A percentile compares a stretch with the other conserved stretches of the same genome.
Conservation (phyloP, 306 rosid species). For the Ammopiptanthus mongolicus region DNA sequence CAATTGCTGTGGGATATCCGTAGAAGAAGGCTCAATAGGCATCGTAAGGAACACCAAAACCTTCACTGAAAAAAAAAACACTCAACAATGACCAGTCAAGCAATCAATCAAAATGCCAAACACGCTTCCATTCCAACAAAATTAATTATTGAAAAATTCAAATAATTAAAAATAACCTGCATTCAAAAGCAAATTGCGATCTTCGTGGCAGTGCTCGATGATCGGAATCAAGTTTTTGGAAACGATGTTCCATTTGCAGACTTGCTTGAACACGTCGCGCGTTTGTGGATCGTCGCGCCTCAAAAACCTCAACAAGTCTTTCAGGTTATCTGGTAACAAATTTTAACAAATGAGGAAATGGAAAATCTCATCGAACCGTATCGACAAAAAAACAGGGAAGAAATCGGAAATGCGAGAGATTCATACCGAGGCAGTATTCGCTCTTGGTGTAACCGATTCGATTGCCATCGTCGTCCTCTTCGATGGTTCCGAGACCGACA, state of each 20-base stretch:
- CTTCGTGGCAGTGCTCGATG: conserved; percentile 60
- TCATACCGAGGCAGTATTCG: conserved; percentile 71
- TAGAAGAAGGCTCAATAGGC: conserved; percentile 81
- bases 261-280: conserved; percentile 84
- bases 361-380: neutral
- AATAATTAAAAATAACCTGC: conserved; percentile 36
- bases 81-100: neutral
- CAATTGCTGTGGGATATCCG: conserved; percentile 63
- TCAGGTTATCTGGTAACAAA: conserved; percentile 61
- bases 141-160: neutral
- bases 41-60: conserved; percentile 87
- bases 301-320: conserved; percentile 87
- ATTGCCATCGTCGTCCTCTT: conserved; percentile 56
- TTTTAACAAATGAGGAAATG: neutral
- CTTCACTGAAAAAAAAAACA: conserved; percentile 53
- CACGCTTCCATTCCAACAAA: neutral
- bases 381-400: neutral
- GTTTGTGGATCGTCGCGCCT: conserved; percentile 86
- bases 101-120: neutral
- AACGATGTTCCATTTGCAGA: conserved; percentile 80
- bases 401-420: neutral
- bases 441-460: conserved; percentile 56
- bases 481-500: conserved; percentile 57
- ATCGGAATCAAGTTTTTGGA: conserved; percentile 71
- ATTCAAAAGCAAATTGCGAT: conserved; percentile 69